Conservation (phyloP, 208 protist genomes). For the Novymonas esmeraldas region DNA sequence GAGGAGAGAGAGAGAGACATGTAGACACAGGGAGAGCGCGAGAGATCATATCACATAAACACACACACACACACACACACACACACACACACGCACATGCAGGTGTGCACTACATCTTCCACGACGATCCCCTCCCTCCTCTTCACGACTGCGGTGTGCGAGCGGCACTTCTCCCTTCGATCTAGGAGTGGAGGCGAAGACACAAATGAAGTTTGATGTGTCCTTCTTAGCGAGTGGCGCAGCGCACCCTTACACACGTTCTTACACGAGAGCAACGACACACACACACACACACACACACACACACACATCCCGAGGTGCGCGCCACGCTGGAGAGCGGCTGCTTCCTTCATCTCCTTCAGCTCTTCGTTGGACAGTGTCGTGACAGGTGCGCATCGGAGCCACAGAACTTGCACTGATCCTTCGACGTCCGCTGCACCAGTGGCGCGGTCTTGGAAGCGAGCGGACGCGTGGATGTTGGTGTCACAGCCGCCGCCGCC, state of each 20-base stretch:
- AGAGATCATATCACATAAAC: too few relatives aligned
- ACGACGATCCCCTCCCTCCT: too few relatives aligned
- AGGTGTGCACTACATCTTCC: too few relatives aligned
- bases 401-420: conserved; percentile 82
- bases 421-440: conserved; percentile 59
- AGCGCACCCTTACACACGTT: not conserved
- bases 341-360: not conserved
- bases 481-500: not conserved
- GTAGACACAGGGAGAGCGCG: too few relatives aligned
- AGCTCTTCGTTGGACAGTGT: conserved; percentile 70
- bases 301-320: not conserved
- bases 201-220: too few relatives aligned
- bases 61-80: too few relatives aligned
- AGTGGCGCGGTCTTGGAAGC: not conserved
- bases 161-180: too few relatives aligned
- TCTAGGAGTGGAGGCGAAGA: too few relatives aligned
- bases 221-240: too few relatives aligned
- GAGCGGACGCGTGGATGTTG: not conserved
- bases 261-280: not conserved
- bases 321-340: not conserved
- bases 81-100: too few relatives aligned
- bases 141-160: too few relatives aligned
- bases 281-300: not conserved
- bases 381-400: conserved; percentile 70
- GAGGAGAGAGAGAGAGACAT: too few relatives aligned